Evolutionary conservation across 2,329 filamentous ascomycete species (phyloP), one percentile per base, ranked within the genome.

Genomic region (Phialemonium atrogriseum): DNA sequence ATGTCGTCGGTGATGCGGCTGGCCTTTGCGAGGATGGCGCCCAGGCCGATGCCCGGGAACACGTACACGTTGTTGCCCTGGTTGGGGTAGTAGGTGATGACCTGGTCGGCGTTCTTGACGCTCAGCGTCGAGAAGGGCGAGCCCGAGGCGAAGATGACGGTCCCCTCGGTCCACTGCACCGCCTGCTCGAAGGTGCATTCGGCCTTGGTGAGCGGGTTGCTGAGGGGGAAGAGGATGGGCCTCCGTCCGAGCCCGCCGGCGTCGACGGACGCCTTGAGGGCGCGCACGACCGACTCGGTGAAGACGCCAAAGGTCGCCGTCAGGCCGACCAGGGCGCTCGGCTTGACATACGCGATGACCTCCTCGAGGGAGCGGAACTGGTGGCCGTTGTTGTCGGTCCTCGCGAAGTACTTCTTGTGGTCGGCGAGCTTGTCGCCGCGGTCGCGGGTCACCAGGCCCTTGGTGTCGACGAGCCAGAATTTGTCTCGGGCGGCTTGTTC

Each of bases 161-260:
- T 84, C 39, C 89, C 89, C 37, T 96, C 83, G 9, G 89, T 96
- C 78, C 89, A 79, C 50, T 78, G 74, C 50, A 96, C 73, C 11
- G 91, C 91, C 53, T 91, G 84, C 68, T 95, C 88, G 50, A 93
- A 96, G 11, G 86, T 94, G 66, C 91, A 96, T 65, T 98, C 91
- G 7, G 89, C 93, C 69, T 96, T 95, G 62, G 82, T 88, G 31
- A 88, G 79, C 30, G 91, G 91, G 66, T 98, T 96, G 60, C 85
- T 94, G 25, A 98, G 79, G 33, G 89, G 89, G 77, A 98, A 96
- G 49, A 95, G 81, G 52, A 94, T 89, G 40, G 91, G 88, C 41
- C 77, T 70, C 41, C 87, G 76, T 58, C 87, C 87, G 44, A 76
- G 52, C 30, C 75, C 75, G 30, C 73, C 70, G 22, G 69, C 62